Evolutionary conservation across 2,329 filamentous ascomycete genomes (phyloP), one percentile per base, ranked within the genome.

Genomic region (Alternaria sp.): DNA sequence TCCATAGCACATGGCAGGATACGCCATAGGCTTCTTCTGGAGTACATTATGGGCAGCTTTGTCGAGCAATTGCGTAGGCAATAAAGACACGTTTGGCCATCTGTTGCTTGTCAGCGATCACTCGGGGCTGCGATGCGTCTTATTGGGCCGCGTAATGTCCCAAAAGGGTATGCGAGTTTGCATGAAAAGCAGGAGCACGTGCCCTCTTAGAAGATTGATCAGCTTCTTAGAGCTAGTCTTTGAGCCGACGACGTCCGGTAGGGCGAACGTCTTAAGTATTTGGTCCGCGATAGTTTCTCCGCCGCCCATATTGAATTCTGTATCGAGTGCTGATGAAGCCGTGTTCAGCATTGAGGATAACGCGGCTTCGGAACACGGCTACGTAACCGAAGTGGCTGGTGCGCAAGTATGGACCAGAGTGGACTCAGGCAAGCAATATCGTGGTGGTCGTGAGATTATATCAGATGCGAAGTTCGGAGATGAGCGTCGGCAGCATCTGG

Each of bases 1-100:
- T 0, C 90, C 94, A 73, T 97, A 97, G 59, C 89, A 84, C 38
- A 97, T 84, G n/a, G 85, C 90, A 1, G 89, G 86, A 3, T 84
- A 81, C 57, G 85, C 87, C 58, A 90, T 80, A 9, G 78, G 73
- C 10, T 87, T 85, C 71, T 90, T 82, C 14, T 86, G 82, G 49
- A 96, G 84, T 9, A 89, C 86, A 54, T 82, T 81, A 59, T 85
- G 81, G 58, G 90, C 83, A 27, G 92, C 90, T 28, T 81, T 79
- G 36, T 86, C 83, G 58, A 96, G 84, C 14, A 89, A 82, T 5
- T 82, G 76, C 3, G 86, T 85, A 7, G 93, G 92, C 10, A 96
- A 84, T 7, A 95, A 85, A 28, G 81, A 78, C 38, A 84, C 79
- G 72, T 84, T 83, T 0, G 91, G 91, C 89, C 90, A 92, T 70